Conservation (phyloP, 208 protist species). For the Borovskyia barvae region DNA sequence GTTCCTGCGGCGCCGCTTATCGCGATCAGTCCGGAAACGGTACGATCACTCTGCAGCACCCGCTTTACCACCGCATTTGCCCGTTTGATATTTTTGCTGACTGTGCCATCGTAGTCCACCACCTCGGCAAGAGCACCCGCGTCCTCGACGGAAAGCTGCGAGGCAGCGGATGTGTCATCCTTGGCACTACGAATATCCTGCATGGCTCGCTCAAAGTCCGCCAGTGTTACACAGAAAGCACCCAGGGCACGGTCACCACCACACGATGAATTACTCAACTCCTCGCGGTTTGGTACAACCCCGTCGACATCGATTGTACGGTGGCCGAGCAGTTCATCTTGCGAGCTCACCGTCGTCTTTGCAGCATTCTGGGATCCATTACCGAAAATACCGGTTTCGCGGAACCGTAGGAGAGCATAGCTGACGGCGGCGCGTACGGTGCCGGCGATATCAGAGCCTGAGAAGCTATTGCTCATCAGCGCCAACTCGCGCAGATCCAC, state of each 20-base stretch:
- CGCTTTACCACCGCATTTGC: conserved; percentile 24
- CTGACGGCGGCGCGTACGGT: conserved; percentile 79
- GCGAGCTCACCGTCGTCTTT: not conserved
- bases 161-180: conserved; percentile 24
- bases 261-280: not conserved
- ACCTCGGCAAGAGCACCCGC: conserved; percentile 17
- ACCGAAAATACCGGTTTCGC: conserved; percentile 16
- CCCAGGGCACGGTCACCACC: not conserved
- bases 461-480: conserved; percentile 95
- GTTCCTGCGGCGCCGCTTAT: conserved; percentile 58
- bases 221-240: conserved; percentile 4
- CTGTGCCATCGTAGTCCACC: conserved; percentile 56
- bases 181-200: conserved; percentile 42
- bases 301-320: conserved; percentile 8
- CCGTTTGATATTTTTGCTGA: conserved; percentile 22
- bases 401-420: conserved; percentile 74
- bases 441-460: conserved; percentile 94
- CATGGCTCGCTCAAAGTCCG: conserved; percentile 36
- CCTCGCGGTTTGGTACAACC: not conserved
- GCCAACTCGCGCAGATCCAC: conserved; percentile 94
- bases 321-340: conserved; percentile 8
- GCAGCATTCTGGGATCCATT: not conserved
- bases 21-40: conserved; percentile 34
- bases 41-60: conserved; percentile 38
- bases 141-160: conserved; percentile 19